Evolutionary conservation across 345 rosid genomes (phyloP).

Genomic region (Atalantia buxifolia): DNA sequence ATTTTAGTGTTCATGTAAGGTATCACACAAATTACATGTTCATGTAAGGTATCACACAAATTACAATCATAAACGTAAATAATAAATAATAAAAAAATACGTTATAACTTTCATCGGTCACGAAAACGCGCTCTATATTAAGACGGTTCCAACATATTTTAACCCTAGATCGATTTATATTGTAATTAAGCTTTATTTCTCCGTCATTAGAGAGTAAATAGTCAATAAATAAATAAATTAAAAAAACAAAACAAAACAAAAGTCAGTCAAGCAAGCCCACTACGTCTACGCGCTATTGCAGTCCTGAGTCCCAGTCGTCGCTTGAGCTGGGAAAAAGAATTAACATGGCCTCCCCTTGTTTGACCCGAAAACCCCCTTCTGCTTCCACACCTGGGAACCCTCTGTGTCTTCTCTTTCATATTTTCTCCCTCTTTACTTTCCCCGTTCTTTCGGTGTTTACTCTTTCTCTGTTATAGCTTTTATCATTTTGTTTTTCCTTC

Average conservation of each 20-base stretch:
- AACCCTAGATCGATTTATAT: too few relatives aligned
- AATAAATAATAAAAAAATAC: too few relatives aligned
- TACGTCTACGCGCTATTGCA: slow-evolving; percentile 14
- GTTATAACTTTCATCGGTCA: too few relatives aligned
- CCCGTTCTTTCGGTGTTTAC: neutral
- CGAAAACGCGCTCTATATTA: too few relatives aligned
- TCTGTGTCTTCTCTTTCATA: too few relatives aligned
- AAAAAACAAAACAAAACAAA: neutral
- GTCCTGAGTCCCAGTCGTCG: slow-evolving; percentile 18
- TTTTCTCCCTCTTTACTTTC: neutral
- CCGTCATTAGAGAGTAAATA: neutral
- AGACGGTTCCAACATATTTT: too few relatives aligned
- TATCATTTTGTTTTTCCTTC: neutral
- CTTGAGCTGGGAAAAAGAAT: slow-evolving; percentile 1
- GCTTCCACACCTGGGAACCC: too few relatives aligned
- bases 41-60: too few relatives aligned
- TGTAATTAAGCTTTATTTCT: neutral
- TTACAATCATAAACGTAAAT: too few relatives aligned
- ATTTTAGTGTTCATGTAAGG: too few relatives aligned
- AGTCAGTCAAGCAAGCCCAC: slow-evolving; percentile 7
- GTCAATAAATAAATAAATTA: too few relatives aligned
- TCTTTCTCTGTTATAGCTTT: neutral
- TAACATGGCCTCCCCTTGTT: slow-evolving; percentile 16
- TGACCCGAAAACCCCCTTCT: slow-evolving; percentile 20
- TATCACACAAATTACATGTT: too few relatives aligned